Percentiles rank a stretch among this genome's conserved stretches.
Conservation (phyloP, 768 basidiomycete genomes). For the Glaciozyma antarctica region DNA sequence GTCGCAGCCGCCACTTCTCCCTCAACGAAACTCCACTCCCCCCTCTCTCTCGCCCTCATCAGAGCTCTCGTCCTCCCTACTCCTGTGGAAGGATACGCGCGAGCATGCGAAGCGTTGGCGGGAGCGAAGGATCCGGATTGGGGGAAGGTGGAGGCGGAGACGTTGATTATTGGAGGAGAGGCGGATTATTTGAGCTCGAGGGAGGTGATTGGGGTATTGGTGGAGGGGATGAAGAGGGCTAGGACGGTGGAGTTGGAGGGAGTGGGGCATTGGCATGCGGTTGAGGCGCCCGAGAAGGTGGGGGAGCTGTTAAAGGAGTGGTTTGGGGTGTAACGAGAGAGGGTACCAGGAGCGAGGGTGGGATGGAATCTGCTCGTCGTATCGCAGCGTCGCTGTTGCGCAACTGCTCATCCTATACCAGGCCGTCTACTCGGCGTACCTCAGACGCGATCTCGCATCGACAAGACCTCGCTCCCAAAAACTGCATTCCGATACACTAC, state of each 20-base stretch:
- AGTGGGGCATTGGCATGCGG: conserved; percentile 24
- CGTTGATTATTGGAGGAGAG: conserved; percentile 12
- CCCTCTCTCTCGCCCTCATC: conserved; percentile 15
- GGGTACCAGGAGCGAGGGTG: too few relatives aligned
- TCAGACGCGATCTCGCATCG: too few relatives aligned
- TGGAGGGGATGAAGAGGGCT: not conserved
- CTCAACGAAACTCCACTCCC: not conserved
- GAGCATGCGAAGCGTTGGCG: conserved; percentile 12
- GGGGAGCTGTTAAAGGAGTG: conserved; percentile 2
- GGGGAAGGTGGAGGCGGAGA: conserved; percentile 3
- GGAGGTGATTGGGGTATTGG: conserved; percentile 4
- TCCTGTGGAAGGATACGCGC: conserved; percentile 2
- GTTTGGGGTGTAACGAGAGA: not conserved
- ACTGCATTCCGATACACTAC: too few relatives aligned
- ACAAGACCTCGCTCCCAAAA: too few relatives aligned
- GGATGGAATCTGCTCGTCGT: too few relatives aligned
- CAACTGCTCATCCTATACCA: too few relatives aligned
- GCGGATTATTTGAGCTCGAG: conserved; percentile 11
- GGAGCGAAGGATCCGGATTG: conserved; percentile 10
- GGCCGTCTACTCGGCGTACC: too few relatives aligned
- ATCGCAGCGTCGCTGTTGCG: too few relatives aligned
- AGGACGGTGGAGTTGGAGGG: not conserved
- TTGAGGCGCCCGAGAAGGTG: conserved; percentile 10
- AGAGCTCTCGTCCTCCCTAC: conserved; percentile 20
- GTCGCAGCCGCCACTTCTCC: conserved; percentile 8